Evolutionary conservation across 164 flowering plant genomes (phyloP).

Genomic region (Santalum album): DNA sequence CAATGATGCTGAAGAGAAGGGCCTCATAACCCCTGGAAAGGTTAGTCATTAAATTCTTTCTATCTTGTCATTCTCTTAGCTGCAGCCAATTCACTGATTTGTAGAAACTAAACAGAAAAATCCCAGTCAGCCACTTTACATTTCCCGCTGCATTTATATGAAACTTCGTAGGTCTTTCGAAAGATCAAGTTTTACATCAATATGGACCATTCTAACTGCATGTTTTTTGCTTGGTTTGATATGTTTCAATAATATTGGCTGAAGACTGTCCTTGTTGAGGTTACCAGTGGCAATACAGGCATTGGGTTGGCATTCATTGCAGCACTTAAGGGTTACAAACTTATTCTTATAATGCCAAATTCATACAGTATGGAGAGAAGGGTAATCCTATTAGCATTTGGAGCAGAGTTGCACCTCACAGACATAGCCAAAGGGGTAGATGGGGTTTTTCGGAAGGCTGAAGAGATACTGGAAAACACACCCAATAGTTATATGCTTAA

Average conservation of each 20-base stretch:
- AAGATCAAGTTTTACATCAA: background rate
- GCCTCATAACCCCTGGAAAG: conserved; percentile 30
- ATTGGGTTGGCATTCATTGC: conserved; percentile 36
- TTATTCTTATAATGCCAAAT: conserved; percentile 30
- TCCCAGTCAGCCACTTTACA: too few relatives aligned
- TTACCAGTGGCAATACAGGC: conserved; percentile 37
- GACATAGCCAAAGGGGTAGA: conserved; percentile 22
- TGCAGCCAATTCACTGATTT: background rate
- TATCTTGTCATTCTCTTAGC: background rate
- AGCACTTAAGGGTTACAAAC: conserved; percentile 34
- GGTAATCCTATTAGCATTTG: conserved; percentile 29
- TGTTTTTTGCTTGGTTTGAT: background rate
- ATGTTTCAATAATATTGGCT: background rate
- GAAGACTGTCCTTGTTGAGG: conserved; percentile 34
- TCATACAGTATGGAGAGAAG: conserved; percentile 29
- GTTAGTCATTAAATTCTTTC: conserved; percentile 4
- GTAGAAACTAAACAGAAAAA: too few relatives aligned
- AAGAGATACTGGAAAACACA: conserved; percentile 21
- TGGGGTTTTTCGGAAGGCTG: conserved; percentile 14
- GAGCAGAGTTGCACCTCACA: conserved; percentile 30
- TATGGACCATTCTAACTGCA: background rate
- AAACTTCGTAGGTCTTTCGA: too few relatives aligned
- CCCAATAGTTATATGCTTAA: conserved; percentile 21
- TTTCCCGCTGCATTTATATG: too few relatives aligned
- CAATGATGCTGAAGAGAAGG: conserved; percentile 31